Evolutionary conservation across 495 filamentous ascomycete genomes (phyloP).

Genomic region (Tuber brumale): DNA sequence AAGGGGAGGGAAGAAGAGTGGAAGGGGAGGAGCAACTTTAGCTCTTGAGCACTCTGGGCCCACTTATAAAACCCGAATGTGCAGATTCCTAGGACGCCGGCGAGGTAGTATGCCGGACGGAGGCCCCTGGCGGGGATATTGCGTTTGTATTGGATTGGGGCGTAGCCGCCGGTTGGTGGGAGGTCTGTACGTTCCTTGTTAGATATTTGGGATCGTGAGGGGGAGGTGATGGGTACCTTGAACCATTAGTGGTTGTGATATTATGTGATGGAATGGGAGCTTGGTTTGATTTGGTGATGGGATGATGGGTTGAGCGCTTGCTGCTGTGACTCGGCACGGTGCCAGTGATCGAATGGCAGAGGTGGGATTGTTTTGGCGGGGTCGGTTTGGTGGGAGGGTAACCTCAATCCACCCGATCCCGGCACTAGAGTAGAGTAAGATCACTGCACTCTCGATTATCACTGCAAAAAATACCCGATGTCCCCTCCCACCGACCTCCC

Average conservation of each 20-base stretch:
- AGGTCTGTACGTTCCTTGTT: constrained; percentile 56
- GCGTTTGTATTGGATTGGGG: constrained; percentile 93
- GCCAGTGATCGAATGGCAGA: background rate
- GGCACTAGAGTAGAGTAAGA: background rate
- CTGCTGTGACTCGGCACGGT: background rate
- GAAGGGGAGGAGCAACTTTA: constrained; percentile 58
- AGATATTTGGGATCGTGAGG: background rate
- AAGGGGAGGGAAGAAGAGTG: constrained; percentile 13
- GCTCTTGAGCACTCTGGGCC: constrained; percentile 70
- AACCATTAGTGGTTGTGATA: constrained; percentile 24
- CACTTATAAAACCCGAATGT: constrained; percentile 81
- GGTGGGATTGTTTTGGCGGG: constrained; percentile 12
- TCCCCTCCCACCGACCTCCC: background rate
- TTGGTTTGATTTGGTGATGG: constrained; percentile 14
- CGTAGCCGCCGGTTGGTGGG: constrained; percentile 89
- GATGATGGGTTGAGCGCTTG: background rate
- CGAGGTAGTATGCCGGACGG: constrained; percentile 68
- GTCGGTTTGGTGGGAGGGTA: constrained; percentile 8
- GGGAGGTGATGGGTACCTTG: constrained; percentile 27
- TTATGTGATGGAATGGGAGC: background rate
- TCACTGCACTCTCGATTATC: background rate
- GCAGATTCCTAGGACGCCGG: constrained; percentile 68
- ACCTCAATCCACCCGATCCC: constrained; percentile 9
- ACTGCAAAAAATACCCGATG: background rate
- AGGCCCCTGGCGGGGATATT: constrained; percentile 91